Evolutionary conservation across 192 early-diverging fungal species (phyloP).

Genomic region (Backusella psychrophila): DNA sequence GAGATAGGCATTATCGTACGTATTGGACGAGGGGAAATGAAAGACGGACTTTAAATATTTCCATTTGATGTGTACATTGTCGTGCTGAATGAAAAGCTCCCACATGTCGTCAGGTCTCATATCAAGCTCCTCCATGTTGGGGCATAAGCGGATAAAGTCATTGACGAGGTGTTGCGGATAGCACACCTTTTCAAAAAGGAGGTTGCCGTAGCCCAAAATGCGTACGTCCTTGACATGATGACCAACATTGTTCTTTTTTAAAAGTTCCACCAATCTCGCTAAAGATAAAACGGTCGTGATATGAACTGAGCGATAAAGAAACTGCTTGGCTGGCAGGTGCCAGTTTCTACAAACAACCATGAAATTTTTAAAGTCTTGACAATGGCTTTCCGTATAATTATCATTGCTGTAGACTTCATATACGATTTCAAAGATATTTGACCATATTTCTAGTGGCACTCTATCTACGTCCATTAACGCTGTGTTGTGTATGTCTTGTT

Average conservation of each 20-base stretch:
- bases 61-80: neutral
- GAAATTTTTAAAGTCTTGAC: neutral
- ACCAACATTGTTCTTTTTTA: neutral
- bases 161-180: neutral
- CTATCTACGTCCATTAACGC: neutral
- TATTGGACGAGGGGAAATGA: neutral
- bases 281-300: neutral
- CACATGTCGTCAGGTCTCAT: neutral
- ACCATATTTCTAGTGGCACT: neutral
- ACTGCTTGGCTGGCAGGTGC: neutral
- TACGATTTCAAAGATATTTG: neutral
- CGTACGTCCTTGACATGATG: conserved; percentile 5
- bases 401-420: neutral
- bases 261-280: neutral
- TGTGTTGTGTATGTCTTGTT: neutral
- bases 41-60: neutral
- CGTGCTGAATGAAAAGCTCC: neutral
- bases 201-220: neutral
- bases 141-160: neutral
- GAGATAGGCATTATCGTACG: neutral
- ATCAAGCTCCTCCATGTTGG: neutral
- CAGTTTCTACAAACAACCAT: neutral
- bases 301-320: neutral
- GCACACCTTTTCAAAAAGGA: neutral
- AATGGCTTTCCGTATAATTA: neutral